These are phyloP conservation scores for Aquilaria agallochum DNA, from an alignment of 441 rosid species.

Conservation along the genomic window DNA sequence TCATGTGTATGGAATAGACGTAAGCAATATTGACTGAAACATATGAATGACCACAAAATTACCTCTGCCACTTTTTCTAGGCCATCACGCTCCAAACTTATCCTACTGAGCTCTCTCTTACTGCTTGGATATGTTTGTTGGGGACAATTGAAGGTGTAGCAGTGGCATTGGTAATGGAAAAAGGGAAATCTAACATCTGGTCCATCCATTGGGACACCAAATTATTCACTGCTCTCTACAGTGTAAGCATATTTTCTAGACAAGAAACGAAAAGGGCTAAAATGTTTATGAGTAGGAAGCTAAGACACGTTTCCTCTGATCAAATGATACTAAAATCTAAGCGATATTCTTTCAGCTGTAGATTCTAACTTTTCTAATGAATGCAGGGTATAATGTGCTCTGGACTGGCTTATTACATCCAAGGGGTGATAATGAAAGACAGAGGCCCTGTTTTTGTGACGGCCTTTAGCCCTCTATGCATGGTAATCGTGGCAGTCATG, in stretches of 20 bases:
- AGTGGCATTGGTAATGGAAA: constrained; percentile 63
- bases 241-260: constrained; percentile 47
- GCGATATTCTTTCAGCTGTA: too few species aligned
- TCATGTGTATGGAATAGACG: too few species aligned
- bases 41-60: neutral
- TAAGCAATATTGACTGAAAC: neutral
- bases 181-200: constrained; percentile 52
- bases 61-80: constrained; percentile 21
- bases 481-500: constrained; percentile 79
- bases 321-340: too few species aligned
- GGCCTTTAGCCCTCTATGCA: constrained; percentile 71
- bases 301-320: too few species aligned
- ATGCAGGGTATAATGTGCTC: constrained; percentile 83
- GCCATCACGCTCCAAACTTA: constrained; percentile 67
- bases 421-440: constrained; percentile 74
- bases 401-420: constrained; percentile 69
- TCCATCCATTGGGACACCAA: constrained; percentile 71
- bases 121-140: constrained; percentile 77
- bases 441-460: constrained; percentile 90
- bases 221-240: constrained; percentile 65
- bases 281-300: too few species aligned
- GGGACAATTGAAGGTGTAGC: constrained; percentile 70
- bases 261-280: neutral
- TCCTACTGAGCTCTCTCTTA: constrained; percentile 79
- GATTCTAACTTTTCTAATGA: neutral